Evolutionary conservation across 2,329 filamentous ascomycete genomes (phyloP), one percentile per base, ranked within the genome.

Genomic region (Sporothrix curviconia): DNA sequence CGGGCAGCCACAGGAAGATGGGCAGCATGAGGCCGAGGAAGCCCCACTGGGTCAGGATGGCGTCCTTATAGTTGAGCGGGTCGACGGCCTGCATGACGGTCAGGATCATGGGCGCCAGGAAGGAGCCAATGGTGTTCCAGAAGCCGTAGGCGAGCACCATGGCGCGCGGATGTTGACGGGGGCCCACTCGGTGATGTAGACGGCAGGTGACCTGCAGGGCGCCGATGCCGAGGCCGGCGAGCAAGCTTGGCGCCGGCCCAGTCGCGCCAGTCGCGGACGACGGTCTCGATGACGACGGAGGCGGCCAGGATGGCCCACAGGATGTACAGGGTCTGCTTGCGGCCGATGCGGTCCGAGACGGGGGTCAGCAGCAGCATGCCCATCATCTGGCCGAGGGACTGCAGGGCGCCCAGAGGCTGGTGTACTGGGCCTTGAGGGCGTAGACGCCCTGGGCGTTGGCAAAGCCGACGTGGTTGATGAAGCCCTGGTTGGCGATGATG

Each of bases 1-100:
- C 62, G 3, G 62, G 62, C 14, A 63, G 57, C 56, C 57, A 61
- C 15, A 63, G 2, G 25, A 61, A 63, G n/a, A 63, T 61, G n/a
- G 56, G 55, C 19, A 62, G 25, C 62, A 63, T 62, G 9, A 62
- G 30, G 1, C 59, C 62, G n/a, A 63, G 30, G 15, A 62, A 62
- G 3, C 24, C 60, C 62, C 62, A 63, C 37, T 62, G 60, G 1
- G 60, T 61, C 37, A 58, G 22, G 49, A 61, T 63, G 14, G 62
- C 59, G 7, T 32, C 39, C 24, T 44, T 56, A 40, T 57, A 62
- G 25, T 63, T 36, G 9, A 54, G 42, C 8, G 55, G 59, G 24
- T 62, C n/a, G 6, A 44, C 7, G 25, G 42, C 15, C 37, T 61
- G 37, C 28, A 58, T 22, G 7, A 63, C 6, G 8, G 54, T 17